Conservation (phyloP, 2,329 filamentous ascomycete genomes). For the Colletotrichum musicola region DNA sequence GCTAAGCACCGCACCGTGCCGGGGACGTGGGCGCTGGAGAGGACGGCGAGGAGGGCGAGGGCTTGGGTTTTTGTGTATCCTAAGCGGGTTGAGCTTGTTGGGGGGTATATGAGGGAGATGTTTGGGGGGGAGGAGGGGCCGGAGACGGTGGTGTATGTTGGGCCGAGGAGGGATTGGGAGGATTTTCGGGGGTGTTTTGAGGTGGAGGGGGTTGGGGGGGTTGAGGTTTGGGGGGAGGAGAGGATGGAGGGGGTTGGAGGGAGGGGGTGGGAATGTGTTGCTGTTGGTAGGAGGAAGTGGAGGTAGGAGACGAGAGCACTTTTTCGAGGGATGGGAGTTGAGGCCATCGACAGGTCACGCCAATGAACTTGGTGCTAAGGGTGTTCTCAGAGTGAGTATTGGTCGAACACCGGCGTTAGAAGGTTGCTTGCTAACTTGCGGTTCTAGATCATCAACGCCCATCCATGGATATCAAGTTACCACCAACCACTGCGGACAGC, state of each 20-base stretch:
- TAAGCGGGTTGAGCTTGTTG: constrained; percentile 46
- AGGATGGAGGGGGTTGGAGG: constrained; percentile 30
- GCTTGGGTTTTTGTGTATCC: constrained; percentile 51
- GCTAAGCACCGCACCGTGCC: constrained; percentile 43
- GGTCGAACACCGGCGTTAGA: no score
- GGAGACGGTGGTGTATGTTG: constrained; percentile 23
- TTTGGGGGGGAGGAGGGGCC: neutral
- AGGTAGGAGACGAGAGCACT: neutral
- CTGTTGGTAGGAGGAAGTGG: constrained; percentile 1
- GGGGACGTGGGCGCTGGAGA: constrained; percentile 48
- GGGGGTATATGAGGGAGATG: constrained; percentile 43
- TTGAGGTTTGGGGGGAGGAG: constrained; percentile 26
- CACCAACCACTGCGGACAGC: no score
- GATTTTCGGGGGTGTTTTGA: constrained; percentile 14
- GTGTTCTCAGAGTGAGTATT: no score
- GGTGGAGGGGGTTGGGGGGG: neutral
- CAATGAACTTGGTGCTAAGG: no score
- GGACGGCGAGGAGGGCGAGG: constrained; percentile 42
- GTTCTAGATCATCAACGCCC: no score
- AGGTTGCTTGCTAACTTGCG: no score
- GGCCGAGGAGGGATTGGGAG: constrained; percentile 32
- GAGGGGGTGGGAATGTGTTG: constrained; percentile 27
- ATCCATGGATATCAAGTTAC: no score
- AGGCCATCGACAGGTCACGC: neutral
- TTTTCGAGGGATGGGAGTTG: neutral